These are phyloP conservation scores for Gossypium gossypioides DNA, from an alignment of 441 rosid species.

Conservation along the genomic window DNA sequence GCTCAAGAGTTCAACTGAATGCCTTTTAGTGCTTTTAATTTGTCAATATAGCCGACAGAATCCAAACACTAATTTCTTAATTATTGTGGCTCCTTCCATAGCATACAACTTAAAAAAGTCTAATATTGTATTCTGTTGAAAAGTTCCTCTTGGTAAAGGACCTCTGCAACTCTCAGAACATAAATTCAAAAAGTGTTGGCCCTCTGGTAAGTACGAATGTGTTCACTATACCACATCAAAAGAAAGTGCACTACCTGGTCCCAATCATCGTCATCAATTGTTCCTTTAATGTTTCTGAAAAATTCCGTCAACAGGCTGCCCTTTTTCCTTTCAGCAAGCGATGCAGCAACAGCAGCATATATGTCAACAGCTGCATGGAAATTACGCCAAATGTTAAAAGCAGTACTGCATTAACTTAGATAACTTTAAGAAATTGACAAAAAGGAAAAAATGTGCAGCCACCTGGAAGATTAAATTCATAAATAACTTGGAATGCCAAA, in stretches of 20 bases:
- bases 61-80: neutral
- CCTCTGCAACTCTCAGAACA: neutral
- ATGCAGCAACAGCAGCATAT: conserved; percentile 93
- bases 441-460: conserved; percentile 2
- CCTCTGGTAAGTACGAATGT: neutral
- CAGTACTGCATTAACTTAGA: neutral
- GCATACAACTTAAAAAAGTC: neutral
- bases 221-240: neutral
- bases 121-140: neutral
- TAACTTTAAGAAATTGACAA: neutral
- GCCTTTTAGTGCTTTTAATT: neutral
- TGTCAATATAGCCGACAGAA: neutral
- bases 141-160: neutral
- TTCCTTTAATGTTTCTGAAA: conserved; percentile 86
- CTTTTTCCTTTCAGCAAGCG: conserved; percentile 84
- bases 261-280: conserved; percentile 88
- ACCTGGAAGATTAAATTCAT: conserved; percentile 91
- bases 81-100: neutral
- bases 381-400: conserved; percentile 12
- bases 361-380: conserved; percentile 73
- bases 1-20: neutral
- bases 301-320: conserved; percentile 90
- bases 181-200: neutral
- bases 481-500: conserved; percentile 84
- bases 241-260: conserved; percentile 60